Evolutionary conservation across 1,139 yeast species (phyloP).

Genomic region (Geotrichum cucujoidarum): DNA sequence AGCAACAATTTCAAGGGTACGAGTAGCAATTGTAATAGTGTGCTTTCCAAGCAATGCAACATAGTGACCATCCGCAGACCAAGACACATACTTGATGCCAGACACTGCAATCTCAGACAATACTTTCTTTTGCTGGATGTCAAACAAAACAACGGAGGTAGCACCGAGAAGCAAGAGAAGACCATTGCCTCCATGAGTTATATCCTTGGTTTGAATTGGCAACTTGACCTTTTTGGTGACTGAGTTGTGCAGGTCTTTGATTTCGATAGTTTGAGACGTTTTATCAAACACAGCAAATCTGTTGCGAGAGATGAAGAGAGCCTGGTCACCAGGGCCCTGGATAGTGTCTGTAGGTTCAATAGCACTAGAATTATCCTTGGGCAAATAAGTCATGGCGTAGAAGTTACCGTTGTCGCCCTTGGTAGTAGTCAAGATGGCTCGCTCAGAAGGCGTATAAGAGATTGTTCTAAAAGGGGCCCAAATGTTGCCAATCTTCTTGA

Average conservation of each 20-base stretch:
- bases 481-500: constrained; percentile 77
- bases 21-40: constrained; percentile 81
- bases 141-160: constrained; percentile 71
- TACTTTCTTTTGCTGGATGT: constrained; percentile 86
- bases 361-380: constrained; percentile 88
- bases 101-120: constrained; percentile 60
- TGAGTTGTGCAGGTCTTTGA: constrained; percentile 76
- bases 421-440: constrained; percentile 76
- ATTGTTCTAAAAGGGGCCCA: constrained; percentile 84
- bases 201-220: constrained; percentile 67
- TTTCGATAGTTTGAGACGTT: constrained; percentile 60
- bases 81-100: constrained; percentile 78
- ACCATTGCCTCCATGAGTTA: constrained; percentile 78
- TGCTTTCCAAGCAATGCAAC: constrained; percentile 90
- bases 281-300: constrained; percentile 80
- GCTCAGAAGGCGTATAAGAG: constrained; percentile 89
- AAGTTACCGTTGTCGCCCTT: constrained; percentile 58
- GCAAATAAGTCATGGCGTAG: constrained; percentile 72
- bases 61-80: constrained; percentile 86
- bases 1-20: constrained; percentile 69
- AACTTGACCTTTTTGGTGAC: constrained; percentile 76
- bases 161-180: constrained; percentile 69
- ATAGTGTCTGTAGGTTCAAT: constrained; percentile 77
- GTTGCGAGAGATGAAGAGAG: constrained; percentile 88
- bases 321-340: constrained; percentile 79